Base-by-base conservation (phyloP, 2,329 filamentous ascomycete genomes). In the Fusarium concolor region DNA sequence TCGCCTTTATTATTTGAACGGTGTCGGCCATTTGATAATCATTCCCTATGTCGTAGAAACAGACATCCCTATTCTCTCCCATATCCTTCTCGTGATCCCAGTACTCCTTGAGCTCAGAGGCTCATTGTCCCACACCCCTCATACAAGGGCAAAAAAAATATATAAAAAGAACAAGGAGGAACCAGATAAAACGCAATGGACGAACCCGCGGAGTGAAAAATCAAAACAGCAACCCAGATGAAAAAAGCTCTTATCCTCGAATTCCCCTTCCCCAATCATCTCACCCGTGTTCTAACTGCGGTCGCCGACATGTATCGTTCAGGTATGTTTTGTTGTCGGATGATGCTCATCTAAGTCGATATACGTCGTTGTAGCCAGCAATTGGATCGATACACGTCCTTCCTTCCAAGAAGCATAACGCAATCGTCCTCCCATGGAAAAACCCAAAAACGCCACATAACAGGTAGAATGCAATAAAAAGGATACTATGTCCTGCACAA, bases 71-170 rank as follows among this genome's bases (percentile, higher is more conserved):
- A 33, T 62, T 49, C 28, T 35, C 35, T 45, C 41, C 10, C 31
- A 49, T 41, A 55, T 43, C 52, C n/a, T 17, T 47, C 49, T 56
- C 56, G 41, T 67, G 28, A 49, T 47, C 41, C 55, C 26, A 26
- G 7, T 66, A 69, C 61, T 56, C 50, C 65, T 28, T 12, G 52
- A 64, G 61, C 61, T 43, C 52, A 50, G 31, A 57, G 53, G 63
- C 57, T 57, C 63, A 43, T 58, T 26, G 41, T 50, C 47, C 43
- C 22, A 41, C 14, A 37, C 17, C 33, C 45, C 24, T 26, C 49
- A 31, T 58, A 31, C 55, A 58, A 65, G 43, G 35, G 47, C 49
- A 41, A 43, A 39, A 26, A 5, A 26, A 56, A 50, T 18, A 46
- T 33, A 28, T 39, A 37, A 22, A 22, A 33, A 38, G 33, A 45